Conservation (phyloP, 495 filamentous ascomycete genomes). For the Hypomontagnella monticulosa region DNA sequence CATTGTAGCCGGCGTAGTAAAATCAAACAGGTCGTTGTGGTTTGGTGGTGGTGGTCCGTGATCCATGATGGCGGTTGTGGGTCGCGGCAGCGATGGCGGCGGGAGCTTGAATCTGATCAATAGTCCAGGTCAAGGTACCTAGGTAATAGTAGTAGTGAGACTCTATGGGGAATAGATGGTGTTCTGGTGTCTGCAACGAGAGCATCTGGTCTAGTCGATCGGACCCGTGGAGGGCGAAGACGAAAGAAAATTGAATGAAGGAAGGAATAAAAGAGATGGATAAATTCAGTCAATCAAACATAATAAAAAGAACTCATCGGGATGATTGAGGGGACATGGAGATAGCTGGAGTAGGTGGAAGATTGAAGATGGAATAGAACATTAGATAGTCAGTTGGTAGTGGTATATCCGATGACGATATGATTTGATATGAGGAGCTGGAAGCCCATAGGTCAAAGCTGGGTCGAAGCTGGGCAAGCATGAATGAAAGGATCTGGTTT, state of each 20-base stretch:
- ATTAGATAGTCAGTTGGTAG: neutral
- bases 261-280: neutral
- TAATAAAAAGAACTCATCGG: constrained; percentile 3
- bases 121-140: constrained; percentile 36
- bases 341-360: too few relatives aligned
- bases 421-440: constrained; percentile 3
- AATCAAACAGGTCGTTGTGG: constrained; percentile 48
- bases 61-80: constrained; percentile 49
- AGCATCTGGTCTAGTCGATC: constrained; percentile 41
- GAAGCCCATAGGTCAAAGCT: constrained; percentile 6
- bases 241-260: neutral
- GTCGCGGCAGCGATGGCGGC: constrained; percentile 25
- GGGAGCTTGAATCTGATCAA: constrained; percentile 26
- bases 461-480: neutral
- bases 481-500: constrained; percentile 4
- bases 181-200: constrained; percentile 27
- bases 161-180: constrained; percentile 20
- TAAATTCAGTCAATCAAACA: constrained; percentile 7
- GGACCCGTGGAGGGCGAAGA: neutral
- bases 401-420: neutral
- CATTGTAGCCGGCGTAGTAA: constrained; percentile 37
- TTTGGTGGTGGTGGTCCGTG: constrained; percentile 46
- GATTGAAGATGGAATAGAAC: too few relatives aligned
- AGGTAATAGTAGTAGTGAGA: constrained; percentile 6
- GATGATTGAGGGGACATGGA: neutral